phyloP scores from a whole-genome alignment of 2,329 filamentous ascomycete species.

The Pseudocercospora eumusae region DNA sequence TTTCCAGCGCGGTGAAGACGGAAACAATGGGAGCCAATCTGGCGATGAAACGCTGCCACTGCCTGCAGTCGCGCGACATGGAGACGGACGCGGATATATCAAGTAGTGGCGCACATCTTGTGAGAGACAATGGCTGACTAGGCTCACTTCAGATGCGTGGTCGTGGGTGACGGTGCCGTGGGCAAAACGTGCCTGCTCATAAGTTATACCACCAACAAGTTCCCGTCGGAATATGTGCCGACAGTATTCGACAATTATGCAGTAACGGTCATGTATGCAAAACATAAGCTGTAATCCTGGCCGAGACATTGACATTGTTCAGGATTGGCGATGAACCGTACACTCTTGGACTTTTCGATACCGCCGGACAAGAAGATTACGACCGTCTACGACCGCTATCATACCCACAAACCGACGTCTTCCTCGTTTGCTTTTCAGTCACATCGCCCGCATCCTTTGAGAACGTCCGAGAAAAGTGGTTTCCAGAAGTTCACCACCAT shows the following conservation, averaged over 20 bases:
- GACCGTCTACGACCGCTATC: slow-evolving; percentile 94
- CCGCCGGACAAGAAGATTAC: slow-evolving; percentile 98
- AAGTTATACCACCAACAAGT: slow-evolving; percentile 99
- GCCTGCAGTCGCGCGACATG: not conserved
- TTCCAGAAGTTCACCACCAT: slow-evolving; percentile 97
- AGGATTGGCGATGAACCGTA: slow-evolving; percentile 99
- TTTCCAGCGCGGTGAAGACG: not conserved
- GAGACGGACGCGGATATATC: slow-evolving; percentile 5
- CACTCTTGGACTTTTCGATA: slow-evolving; percentile 96
- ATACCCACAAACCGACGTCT: slow-evolving; percentile 97
- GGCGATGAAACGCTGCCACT: not conserved
- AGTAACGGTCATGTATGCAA: slow-evolving; percentile 81
- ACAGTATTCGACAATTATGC: slow-evolving; percentile 99
- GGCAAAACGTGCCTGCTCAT: slow-evolving; percentile 99
- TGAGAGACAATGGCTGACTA: slow-evolving; percentile 24
- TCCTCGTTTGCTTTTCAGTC: slow-evolving; percentile 98
- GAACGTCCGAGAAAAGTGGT: slow-evolving; percentile 99
- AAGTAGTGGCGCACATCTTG: slow-evolving; percentile 13
- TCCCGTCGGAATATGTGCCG: slow-evolving; percentile 98
- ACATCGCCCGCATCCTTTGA: slow-evolving; percentile 97
- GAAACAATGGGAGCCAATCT: not conserved
- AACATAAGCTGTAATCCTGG: not conserved
- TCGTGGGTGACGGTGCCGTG: slow-evolving; percentile 98
- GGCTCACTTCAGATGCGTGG: slow-evolving; percentile 73
- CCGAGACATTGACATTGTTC: slow-evolving; percentile 27